Evolutionary conservation across 202 grass and related monocot species (phyloP), one percentile per base, ranked within the genome.

Genomic region (Panicum hallii): DNA sequence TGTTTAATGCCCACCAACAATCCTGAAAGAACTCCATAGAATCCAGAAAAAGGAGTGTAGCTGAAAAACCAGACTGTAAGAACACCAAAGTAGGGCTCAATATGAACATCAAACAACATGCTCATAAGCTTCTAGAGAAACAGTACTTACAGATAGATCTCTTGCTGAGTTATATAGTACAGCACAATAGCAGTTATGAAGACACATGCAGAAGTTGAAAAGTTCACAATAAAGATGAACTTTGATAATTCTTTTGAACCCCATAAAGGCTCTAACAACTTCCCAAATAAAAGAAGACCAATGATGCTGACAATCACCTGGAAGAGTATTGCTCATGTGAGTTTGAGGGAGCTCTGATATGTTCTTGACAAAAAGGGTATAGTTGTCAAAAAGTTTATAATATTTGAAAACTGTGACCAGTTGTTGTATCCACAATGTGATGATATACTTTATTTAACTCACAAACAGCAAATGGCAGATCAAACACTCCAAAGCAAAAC

Each of bases 1-100:
- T 99, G 96, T 48, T 99, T 99, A 76, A 95, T 92, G 47, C 89
- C 96, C 66, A 99, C 93, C 54, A 99, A 66, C 88, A 95, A 91
- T 84, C 96, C 96, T 40, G 93, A 92, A 38, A 99, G 81, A 87
- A 94, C 88, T 72, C 96, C 96, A 83, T 95, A 89, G 91, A 99
- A 99, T 55, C 96, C 96, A 90, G 91, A 95, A 78, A 99, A 72
- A 79, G 96, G 93, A 60, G 88, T 92, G 62, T 99, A 99, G 55
- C 96, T 99, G 89, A 60, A 79, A 88, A 81, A 84, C 42, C 67
- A 70, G 69, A 85, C 19, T 32, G 65, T 80, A 82, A 62, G 58
- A 63, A 68, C 23, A 79, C 82, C 40, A 72, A 63, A 74, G 47
- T 22, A 61, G 41, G 63, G 69, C 19, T 30, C 40, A 16, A 79